Evolutionary conservation across 2,329 filamentous ascomycete genomes (phyloP).

Genomic region (Sclerotinia glacialis): DNA sequence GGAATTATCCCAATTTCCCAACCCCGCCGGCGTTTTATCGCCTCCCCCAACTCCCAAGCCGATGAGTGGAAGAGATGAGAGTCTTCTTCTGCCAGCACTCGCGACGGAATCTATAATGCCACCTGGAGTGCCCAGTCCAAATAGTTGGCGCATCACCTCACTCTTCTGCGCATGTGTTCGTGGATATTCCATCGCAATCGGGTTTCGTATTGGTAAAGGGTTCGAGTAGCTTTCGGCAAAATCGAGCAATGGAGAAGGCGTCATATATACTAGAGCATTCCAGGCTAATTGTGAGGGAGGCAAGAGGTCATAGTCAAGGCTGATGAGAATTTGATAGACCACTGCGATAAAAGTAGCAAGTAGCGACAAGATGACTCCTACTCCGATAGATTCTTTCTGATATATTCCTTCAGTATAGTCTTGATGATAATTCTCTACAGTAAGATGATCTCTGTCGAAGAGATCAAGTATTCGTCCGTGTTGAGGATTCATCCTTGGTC

Average conservation of each 20-base stretch:
- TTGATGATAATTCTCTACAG: conserved; percentile 37
- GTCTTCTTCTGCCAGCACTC: conserved; percentile 55
- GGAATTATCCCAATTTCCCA: conserved; percentile 91
- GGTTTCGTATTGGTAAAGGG: conserved; percentile 48
- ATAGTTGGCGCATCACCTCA: conserved; percentile 59
- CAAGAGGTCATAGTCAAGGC: conserved; percentile 41
- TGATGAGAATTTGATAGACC: conserved; percentile 36
- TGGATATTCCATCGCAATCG: conserved; percentile 40
- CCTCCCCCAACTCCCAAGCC: conserved; percentile 40
- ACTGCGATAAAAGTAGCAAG: conserved; percentile 33
- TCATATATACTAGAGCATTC: conserved; percentile 57
- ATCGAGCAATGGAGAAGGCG: conserved; percentile 57
- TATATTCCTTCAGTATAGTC: conserved; percentile 34
- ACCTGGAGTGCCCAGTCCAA: conserved; percentile 55
- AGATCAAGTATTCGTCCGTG: conserved; percentile 31
- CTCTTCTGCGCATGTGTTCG: conserved; percentile 59
- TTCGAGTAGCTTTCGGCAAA: conserved; percentile 47
- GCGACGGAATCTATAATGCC: conserved; percentile 57
- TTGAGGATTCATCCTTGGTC: conserved; percentile 38
- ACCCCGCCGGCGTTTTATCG: conserved; percentile 56
- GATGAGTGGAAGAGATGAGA: conserved; percentile 47
- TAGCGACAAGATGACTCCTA: conserved; percentile 30
- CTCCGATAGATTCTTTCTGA: conserved; percentile 1
- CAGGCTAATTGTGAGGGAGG: conserved; percentile 53
- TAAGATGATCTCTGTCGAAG: conserved; percentile 35